Base-by-base conservation (phyloP, 768 basidiomycete genomes). In the Pluteus cervinus region DNA sequence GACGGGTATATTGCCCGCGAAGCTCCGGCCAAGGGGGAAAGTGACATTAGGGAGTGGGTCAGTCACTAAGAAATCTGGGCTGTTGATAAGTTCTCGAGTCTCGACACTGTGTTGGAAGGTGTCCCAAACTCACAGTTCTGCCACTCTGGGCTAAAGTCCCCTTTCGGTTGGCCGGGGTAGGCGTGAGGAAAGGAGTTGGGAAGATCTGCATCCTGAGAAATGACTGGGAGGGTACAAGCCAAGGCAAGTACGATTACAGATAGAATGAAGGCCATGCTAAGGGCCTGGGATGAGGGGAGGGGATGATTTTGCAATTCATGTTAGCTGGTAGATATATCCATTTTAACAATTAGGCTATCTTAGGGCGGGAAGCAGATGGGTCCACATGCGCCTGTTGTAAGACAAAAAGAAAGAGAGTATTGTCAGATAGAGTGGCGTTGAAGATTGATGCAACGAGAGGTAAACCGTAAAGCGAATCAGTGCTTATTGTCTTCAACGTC, bases 1-100 rank as follows among this genome's bases (percentile, higher is more conserved):
- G 3, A 82, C 79, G 20, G 70, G 68, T 36, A 83, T 64, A 40
- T 81, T 83, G 37, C 81, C 81, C 1, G 81, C 79, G 49, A 64
- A 83, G 48, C 65, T 73, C n/a, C 68, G 69, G 21, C 66, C 58
- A 17, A 66, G 49, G 29, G 59, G 49, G 51, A 76, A 79, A 0
- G 76, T 75, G n/a, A 81, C 60, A 46, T 81, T 80, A 8, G 81
- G 80, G 10, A 82, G 66, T 22, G 51, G 51, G 10, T 61, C 45
- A 1, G 71, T 78, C 15, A 83, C 79, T 45, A 69, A 60, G 42
- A 78, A 82, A 52, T 83, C 80, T 83, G 42, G 20, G 44, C 3
- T 41, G 2, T 11, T 24, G 26, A 14, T 4, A 33, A 4, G 12
- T 3, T 26, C 7, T 29, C 10, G 32, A 11, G 10, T 5, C 2